Evolutionary conservation across 106 monocot species (phyloP), one percentile per base, ranked within the genome.

Genomic region (Chionographis japonica): DNA sequence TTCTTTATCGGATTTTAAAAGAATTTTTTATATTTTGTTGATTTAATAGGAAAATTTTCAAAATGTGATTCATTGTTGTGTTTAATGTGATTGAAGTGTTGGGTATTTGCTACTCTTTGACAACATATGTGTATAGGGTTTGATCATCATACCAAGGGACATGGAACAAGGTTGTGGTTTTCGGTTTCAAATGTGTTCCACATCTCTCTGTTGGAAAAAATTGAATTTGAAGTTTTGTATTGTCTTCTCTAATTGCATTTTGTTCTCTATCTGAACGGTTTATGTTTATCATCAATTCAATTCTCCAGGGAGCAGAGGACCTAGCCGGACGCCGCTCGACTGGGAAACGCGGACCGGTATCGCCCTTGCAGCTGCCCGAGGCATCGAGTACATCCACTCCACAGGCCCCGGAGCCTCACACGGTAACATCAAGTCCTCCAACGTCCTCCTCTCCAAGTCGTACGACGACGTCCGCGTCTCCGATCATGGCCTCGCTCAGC

Each of bases 341-440:
- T 94, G 86, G 86, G 75, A 77, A 42, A 40, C 86, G 0, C 52
- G 95, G 52, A 67, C 65, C 8, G 52, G 67, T 59, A 82, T 95
- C 17, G 91, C 95, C 13, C 75, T 91, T 1, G 76, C 81, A 0
- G 80, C 91, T 2, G 88, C 95, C 16, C 37, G 65, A 0, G 95
- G 91, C 60, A 77, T 95, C 10, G 83, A 82, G 56, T 86, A 88
- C 86, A 86, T 95, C 49, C 95, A 94, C 70, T 89, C 89, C 9
- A 86, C 71, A 2, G 77, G 77, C 50, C 81, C 81, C 11, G 15
- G 43, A 8, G 68, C 77, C 4, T 88, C 91, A 17, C 95, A 95
- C 27, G 95, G 95, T 46, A 95, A 95, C 88, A 88, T 95, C 78
- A 95, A 91, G 70, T 91, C 91, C 49, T 84, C 88, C 70, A 88